Base-by-base conservation (phyloP, 2,329 filamentous ascomycete genomes). In the Phyllosticta citrichinensis region DNA sequence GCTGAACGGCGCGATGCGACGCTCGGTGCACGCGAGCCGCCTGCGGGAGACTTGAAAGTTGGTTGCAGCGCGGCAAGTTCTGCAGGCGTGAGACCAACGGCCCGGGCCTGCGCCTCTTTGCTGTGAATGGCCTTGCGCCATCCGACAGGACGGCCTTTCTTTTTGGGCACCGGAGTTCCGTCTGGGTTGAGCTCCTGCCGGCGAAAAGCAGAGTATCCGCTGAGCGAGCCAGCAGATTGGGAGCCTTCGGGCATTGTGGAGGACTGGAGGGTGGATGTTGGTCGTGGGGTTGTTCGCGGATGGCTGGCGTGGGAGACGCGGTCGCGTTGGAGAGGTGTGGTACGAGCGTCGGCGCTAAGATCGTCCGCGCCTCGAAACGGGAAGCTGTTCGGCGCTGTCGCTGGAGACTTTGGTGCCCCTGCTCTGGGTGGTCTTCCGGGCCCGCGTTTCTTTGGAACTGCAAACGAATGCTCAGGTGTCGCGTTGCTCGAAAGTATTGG, bases 101-200 rank as follows among this genome's bases (percentile, higher is more conserved):
- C 50, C 2, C 70, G 65, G 19, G 70, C 70, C 60, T 64, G 66
- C 11, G 66, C 65, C 60, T 66, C 71, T 56, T 65, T 63, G 59
- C 52, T 54, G 64, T 80, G 77, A 14, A 79, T 68, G 12, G 68
- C 68, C 65, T 80, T 81, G 52, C 77, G 73, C 78, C 78, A 80
- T 17, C 78, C 78, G 19, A 79, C 72, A 3, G 79, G 78, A 20
- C 78, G 73, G 25, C 78, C 78, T 68, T 72, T 77, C 69, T 76
- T 80, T 64, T 70, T 76, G n/a, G 74, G 58, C 14, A 57, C 30
- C 6, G 71, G 72, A 30, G 70, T 66, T 5, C 73, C 73, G 57
- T 76, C 70, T 47, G 68, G 65, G 12, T 66, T 69, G 55, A 67
- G 58, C 0, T 68, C 69, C 6, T 61, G 64, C 47, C 66, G 62